Evolutionary conservation across 192 early-diverging fungal species (phyloP), one percentile per base, ranked within the genome.

Genomic region (Funneliformis mosseae): DNA sequence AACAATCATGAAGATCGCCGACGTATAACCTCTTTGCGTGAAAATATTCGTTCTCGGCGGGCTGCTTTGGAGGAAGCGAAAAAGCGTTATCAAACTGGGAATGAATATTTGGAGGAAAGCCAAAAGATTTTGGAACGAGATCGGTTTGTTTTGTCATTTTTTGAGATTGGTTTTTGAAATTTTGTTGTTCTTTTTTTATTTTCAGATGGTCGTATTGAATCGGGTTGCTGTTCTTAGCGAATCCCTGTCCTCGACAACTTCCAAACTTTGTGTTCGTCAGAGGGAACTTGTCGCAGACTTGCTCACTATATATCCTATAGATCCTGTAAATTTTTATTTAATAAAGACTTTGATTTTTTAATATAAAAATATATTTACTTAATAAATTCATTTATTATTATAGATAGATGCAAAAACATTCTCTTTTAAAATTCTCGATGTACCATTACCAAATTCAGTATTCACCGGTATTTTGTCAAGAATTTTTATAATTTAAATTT

Each of bases 291-390:
- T 91, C 46, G 88, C 90, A 8, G 89, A 89, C 67, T 71, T 91
- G 45, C 89, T 91, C 63, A 87, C 85, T 8, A 88, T 91, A 63
- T 91, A 87, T 78, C 90, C 90, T 7, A 88, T 91, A 61, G 89
- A 87, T 25, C 86, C 86, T 60, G 18, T 79, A 74, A 67, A n/a
- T 12, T 38, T 46, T 76, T 60, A 48, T 78, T 16, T 14, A 27
- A 50, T 12, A 41, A 46, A 21, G n/a, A 1, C 5, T 50, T 12
- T 39, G 27, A n/a, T 14, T 77, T 80, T 61, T 74, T 77, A 14
- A 71, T 81, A 55, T n/a, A 74, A 8, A 11, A 5, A 10, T 79
- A 21, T 6, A 61, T 12, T n/a, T 39, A 38, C 4, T 7, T 25
- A 8, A 10, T 27, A 5, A 25, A 46, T 42, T 8, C 21, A 11